Conservation (phyloP, 495 filamentous ascomycete genomes). For the Chaetomium tenue region DNA sequence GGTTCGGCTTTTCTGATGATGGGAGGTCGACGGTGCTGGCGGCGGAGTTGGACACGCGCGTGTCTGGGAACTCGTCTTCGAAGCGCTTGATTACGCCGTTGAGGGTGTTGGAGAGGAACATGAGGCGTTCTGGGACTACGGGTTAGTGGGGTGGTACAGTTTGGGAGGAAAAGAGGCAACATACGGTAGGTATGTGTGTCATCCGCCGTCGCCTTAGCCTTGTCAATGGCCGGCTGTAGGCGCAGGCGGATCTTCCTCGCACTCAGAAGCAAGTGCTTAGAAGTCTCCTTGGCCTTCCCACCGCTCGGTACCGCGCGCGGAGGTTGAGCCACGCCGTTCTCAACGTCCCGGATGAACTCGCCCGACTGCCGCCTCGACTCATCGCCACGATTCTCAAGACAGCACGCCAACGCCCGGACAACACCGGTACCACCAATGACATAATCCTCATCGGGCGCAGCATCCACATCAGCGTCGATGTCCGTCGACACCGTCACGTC, state of each 20-base stretch:
- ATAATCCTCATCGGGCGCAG: constrained; percentile 86
- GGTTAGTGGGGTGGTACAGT: not conserved
- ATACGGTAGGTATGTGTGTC: constrained; percentile 71
- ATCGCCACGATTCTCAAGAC: constrained; percentile 70
- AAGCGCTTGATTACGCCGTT: constrained; percentile 90
- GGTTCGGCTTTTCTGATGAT: constrained; percentile 24
- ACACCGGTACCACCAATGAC: constrained; percentile 94
- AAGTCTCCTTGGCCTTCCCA: constrained; percentile 84
- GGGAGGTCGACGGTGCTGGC: constrained; percentile 26
- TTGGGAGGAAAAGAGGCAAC: constrained; percentile 34
- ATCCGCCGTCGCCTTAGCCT: constrained; percentile 56
- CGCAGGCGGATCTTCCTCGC: constrained; percentile 83
- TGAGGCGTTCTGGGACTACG: constrained; percentile 61
- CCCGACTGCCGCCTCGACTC: constrained; percentile 52
- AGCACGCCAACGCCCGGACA: constrained; percentile 88
- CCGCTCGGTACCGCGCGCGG: constrained; percentile 19
- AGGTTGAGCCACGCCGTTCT: constrained; percentile 30
- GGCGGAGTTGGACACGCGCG: constrained; percentile 51
- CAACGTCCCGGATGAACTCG: constrained; percentile 44
- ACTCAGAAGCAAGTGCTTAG: constrained; percentile 77
- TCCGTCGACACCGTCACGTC: constrained; percentile 59
- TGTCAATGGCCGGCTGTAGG: constrained; percentile 79
- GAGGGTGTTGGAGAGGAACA: constrained; percentile 87
- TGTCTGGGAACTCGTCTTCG: constrained; percentile 93
- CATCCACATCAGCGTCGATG: constrained; percentile 63